Base-by-base conservation (phyloP, 805 yeast species). In the Saccharomycopsis sp. region DNA sequence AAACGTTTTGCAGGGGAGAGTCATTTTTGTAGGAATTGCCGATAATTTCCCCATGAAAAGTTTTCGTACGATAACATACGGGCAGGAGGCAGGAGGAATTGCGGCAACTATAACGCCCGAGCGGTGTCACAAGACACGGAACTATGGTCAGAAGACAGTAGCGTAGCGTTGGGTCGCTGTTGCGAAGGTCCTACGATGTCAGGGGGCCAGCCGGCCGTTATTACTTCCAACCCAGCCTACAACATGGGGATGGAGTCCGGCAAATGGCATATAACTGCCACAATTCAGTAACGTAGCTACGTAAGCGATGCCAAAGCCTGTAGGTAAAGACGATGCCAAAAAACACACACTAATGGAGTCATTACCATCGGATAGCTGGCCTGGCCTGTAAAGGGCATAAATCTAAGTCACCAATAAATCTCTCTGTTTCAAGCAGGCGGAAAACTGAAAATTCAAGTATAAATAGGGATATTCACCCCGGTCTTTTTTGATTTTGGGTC, bases 391-490 rank as follows among this genome's bases (percentile, higher is more conserved):
- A n/a, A n/a, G n/a, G 38, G 38, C 38, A 7, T 29, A 29, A 29
- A 29, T 5, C 38, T 29, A 29, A 29, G 38, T 29, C 38, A 29
- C 38, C 38, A 12, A 5, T 29, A 12, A 12, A 29, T 29, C 38
- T 5, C 38, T 7, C 38, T 5, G 38, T 29, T 12, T 29, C 38
- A 5, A 29, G 38, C 38, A 29, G 38, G 12, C 38, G 38, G 38
- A 12, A 29, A 29, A 29, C 5, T 7, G 12, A 29, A 29, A 29
- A 29, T 7, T 29, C 12, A 12, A 7, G 38, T 44, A 44, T 44
- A 44, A 44, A 44, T 44, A 44, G 49, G 49, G 49, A 44, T 44
- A 44, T 17, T 44, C 49, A 44, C 49, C 49, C 49, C 49, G 49
- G 49, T 44, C 49, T 44, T 44, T 44, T 44, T 44, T 44, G 19